phyloP scores from a whole-genome alignment of 345 rosid species.

The Luvunga scandens region DNA sequence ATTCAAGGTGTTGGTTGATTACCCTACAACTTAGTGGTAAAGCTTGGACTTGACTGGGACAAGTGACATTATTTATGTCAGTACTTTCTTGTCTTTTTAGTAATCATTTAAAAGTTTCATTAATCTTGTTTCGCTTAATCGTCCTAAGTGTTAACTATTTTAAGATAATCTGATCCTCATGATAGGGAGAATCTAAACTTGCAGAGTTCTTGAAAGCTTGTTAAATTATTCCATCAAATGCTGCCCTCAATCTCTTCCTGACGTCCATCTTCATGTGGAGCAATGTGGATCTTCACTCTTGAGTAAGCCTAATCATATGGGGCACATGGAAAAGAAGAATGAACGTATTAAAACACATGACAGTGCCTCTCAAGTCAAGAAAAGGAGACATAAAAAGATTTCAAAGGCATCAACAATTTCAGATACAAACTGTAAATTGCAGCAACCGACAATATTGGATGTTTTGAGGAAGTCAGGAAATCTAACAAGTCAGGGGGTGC shows the following conservation, averaged over 20 bases:
- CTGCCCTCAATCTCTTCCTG: constrained; percentile 63
- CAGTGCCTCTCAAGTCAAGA: constrained; percentile 29
- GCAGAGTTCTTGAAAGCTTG: constrained; percentile 78
- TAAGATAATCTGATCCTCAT: constrained; percentile 8
- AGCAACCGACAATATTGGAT: constrained; percentile 62
- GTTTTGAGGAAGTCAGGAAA: constrained; percentile 53
- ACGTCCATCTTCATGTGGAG: constrained; percentile 50
- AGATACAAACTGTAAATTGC: constrained; percentile 35
- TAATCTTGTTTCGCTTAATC: not conserved
- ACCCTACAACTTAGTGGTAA: not conserved
- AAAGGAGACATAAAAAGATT: constrained; percentile 40
- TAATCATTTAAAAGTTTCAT: not conserved
- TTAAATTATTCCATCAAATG: constrained; percentile 49
- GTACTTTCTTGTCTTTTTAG: not conserved
- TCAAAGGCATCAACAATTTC: constrained; percentile 36
- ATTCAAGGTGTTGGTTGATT: not conserved
- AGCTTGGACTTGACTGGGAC: not conserved
- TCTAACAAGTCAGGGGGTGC: constrained; percentile 45
- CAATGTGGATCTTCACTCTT: constrained; percentile 37
- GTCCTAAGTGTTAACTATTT: not conserved
- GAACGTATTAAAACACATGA: constrained; percentile 38
- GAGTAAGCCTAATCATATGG: constrained; percentile 30
- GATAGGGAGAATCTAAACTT: constrained; percentile 25
- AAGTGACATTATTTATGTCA: not conserved
- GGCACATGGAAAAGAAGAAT: constrained; percentile 34